Evolutionary conservation across 345 rosid species (phyloP).

Genomic region (Gossypium longicalyx): DNA sequence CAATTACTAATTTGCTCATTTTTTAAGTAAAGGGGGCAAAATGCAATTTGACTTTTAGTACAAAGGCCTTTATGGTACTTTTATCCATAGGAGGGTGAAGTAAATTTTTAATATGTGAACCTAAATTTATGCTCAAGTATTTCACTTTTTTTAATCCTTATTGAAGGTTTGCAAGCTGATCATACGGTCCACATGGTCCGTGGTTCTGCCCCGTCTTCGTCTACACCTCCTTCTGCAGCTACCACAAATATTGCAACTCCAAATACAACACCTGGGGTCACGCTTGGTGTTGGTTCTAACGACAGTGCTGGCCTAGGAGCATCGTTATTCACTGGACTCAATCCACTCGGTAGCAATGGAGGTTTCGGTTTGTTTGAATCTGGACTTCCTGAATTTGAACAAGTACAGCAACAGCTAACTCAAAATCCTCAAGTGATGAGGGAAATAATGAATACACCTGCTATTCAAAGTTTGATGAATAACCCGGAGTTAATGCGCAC

Average conservation of each 20-base stretch:
- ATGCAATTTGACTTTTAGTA: too few species aligned
- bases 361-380: constrained; percentile 53
- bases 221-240: constrained; percentile 45
- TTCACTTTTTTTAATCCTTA: neutral
- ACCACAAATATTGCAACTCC: constrained; percentile 40
- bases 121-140: neutral
- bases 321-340: constrained; percentile 67
- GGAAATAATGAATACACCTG: constrained; percentile 83
- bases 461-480: constrained; percentile 72
- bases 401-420: constrained; percentile 71
- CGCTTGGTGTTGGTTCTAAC: constrained; percentile 49
- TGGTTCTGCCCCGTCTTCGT: constrained; percentile 53
- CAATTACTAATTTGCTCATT: too few species aligned
- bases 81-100: neutral
- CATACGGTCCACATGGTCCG: constrained; percentile 86
- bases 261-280: constrained; percentile 40
- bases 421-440: constrained; percentile 74
- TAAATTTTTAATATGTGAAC: neutral
- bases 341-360: constrained; percentile 49
- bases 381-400: constrained; percentile 71
- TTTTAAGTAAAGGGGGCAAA: too few species aligned
- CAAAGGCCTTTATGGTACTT: too few species aligned
- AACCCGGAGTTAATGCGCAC: constrained; percentile 75
- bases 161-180: constrained; percentile 80
- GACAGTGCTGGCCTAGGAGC: constrained; percentile 54